Evolutionary conservation across 805 yeast genomes (phyloP), one percentile per base, ranked within the genome.

Genomic region (Teunomyces atbi): DNA sequence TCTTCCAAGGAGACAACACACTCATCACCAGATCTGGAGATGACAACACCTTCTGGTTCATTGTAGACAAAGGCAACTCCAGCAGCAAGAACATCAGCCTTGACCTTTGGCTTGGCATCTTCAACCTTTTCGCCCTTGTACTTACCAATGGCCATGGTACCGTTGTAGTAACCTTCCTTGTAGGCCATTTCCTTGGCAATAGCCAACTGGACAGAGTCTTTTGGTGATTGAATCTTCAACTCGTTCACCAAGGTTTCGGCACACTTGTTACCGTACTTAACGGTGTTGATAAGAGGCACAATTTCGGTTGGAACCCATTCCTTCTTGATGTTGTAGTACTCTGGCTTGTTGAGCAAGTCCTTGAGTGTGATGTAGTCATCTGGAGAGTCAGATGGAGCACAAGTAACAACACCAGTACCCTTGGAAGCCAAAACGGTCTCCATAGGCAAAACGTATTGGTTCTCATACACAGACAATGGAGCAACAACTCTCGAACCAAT

Each of bases 391-490:
- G 96, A 85, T 52, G 98, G 99, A 52, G 91, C 98, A 76, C 97
- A 94, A 5, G 98, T 92, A 48, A 94, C 99, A 39, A 94, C 97
- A 76, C 98, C 99, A 39, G 98, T 94, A 79, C 99, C 99, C 76
- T 94, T 94, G 46, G 83, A 77, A 34, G 96, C 95, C 66, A 92
- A 77, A 46, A 94, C 92, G 32, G 97, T 89, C 69, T 92, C 98
- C 99, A 94, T 94, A 57, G 99, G 99, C 55, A 94, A 78, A 47
- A 94, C 86, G 59, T 94, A 79, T 54, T 94, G 74, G 56, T 84
- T 81, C 44, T 80, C 73, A 65, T 82, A 74, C 18, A 76, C 76
- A 10, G 97, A 81, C 56, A 86, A 73, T 45, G 98, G 98, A 29
- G 98, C 95, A 55, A 74, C 69, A 60, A 94, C 86, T 71, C 82